Evolutionary conservation across 257 asterid species (phyloP), one percentile per base, ranked within the genome.

Genomic region (Eucommia ulmoides): DNA sequence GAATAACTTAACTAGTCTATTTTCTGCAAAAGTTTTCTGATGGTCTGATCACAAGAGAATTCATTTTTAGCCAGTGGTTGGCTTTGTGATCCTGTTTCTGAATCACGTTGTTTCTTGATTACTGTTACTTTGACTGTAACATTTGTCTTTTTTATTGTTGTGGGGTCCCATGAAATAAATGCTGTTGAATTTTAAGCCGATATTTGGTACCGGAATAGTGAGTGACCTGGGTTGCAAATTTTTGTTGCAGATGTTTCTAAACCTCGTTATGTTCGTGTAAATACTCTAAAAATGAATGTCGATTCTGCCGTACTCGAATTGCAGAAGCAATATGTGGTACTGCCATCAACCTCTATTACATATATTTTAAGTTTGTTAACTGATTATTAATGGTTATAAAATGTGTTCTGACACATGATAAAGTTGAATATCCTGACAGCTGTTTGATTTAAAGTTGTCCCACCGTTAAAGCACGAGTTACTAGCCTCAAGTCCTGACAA

Each of bases 241-340:
- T 56, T 35, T 65, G 17, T 60, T 69, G 79, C 76, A 85, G 96
- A 73, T 58, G 61, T 67, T 61, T 71, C 41, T 10, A 91, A 83
- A 67, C 89, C 93, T 55, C 95, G 99, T 50, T 83, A 76, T 65
- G 38, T 29, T 29, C 38, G 38, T 62, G 94, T 91, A 25, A 91
- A 91, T 68, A 81, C 96, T 52, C 75, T 86, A 56, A 86, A 80
- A 77, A 63, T 71, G 52, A 83, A 79, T 35, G 73, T 77, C 24
- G 83, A 68, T 53, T 64, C 61, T 52, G 87, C 91, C 60, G 55
- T 73, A 25, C 48, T 53, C 8, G 89, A 86, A 67, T 48, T 91
- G 61, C 56, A 66, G 51, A 63, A 81, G 56, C 77, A 77, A 42
- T 75, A 62, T 58, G 58, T 15, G 92, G 98, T 91, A 71, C 48